Percentiles rank a stretch among this genome's conserved stretches.
phyloP scores from a whole-genome alignment of 2,329 filamentous ascomycete species.

The Dactylonectria macrodidyma region DNA sequence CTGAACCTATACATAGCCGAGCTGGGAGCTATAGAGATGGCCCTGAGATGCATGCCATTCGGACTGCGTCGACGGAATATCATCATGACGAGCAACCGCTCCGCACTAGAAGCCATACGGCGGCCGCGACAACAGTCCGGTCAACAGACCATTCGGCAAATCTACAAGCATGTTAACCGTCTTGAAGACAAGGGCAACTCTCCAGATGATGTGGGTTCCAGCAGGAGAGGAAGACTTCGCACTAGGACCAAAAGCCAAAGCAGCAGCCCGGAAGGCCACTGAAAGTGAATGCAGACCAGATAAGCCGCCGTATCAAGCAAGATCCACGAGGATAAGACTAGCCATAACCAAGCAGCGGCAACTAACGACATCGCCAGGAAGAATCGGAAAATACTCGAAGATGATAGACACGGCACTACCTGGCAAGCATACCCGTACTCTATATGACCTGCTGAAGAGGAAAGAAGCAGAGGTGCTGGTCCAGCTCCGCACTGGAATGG shows the following conservation, averaged over 20 bases:
- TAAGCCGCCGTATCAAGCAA: neutral
- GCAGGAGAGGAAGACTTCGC: too few relatives aligned
- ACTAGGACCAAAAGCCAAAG: too few relatives aligned
- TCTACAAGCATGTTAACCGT: neutral
- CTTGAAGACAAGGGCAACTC: too few relatives aligned
- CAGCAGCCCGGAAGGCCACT: too few relatives aligned
- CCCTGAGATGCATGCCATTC: too few relatives aligned
- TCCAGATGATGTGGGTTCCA: too few relatives aligned
- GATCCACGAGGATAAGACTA: constrained; percentile 6
- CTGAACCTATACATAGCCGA: neutral
- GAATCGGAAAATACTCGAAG: constrained; percentile 5
- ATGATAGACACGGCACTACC: constrained; percentile 1
- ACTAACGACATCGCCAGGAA: neutral
- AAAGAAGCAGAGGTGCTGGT: too few relatives aligned
- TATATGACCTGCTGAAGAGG: constrained; percentile 3
- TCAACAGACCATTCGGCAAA: neutral
- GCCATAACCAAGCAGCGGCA: neutral
- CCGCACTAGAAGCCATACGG: too few relatives aligned
- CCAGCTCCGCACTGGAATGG: too few relatives aligned
- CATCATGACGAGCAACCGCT: neutral
- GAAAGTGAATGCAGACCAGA: too few relatives aligned
- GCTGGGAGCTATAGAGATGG: neutral
- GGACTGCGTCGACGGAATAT: too few relatives aligned
- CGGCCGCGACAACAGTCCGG: too few relatives aligned
- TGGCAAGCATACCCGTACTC: constrained; percentile 5